These are phyloP conservation scores for Candida mesenterica DNA, from an alignment of 1,139 yeast species.

Conservation along the genomic window DNA sequence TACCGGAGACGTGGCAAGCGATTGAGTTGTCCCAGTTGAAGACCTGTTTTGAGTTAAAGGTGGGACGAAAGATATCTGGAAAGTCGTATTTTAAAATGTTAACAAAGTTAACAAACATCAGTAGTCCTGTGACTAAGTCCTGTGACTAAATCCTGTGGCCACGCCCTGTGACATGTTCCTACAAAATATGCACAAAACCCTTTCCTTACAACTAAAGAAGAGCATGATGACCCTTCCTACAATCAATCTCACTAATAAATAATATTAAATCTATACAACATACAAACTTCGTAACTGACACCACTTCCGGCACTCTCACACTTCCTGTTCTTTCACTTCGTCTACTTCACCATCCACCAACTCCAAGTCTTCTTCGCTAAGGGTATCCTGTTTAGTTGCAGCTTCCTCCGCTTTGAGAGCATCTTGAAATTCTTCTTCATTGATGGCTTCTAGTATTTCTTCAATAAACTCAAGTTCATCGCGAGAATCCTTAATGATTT, in stretches of 20 bases:
- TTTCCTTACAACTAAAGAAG: too few species aligned
- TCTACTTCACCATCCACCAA: background rate
- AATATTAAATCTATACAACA: background rate
- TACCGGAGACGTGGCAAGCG: too few species aligned
- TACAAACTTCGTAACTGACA: background rate
- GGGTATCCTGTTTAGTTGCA: background rate
- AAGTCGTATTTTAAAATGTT: too few species aligned
- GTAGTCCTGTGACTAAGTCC: too few species aligned
- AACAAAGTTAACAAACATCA: too few species aligned
- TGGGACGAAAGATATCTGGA: too few species aligned
- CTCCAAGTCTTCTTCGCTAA: background rate
- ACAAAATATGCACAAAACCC: too few species aligned
- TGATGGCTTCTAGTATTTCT: constrained; percentile 1
- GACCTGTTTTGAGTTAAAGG: too few species aligned
- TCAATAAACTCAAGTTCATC: constrained; percentile 1
- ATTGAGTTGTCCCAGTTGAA: too few species aligned
- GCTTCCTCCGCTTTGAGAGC: constrained; percentile 2
- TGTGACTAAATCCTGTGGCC: too few species aligned
- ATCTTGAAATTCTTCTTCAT: constrained; percentile 1
- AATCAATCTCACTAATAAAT: background rate
- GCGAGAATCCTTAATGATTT: constrained; percentile 2
- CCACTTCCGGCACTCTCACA: background rate
- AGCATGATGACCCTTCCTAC: too few species aligned
- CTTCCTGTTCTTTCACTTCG: background rate
- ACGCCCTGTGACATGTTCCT: too few species aligned